Percentiles rank a stretch among this genome's conserved stretches.
phyloP scores from a whole-genome alignment of 2,329 filamentous ascomycete species.

The Xylariaceae sp. region DNA sequence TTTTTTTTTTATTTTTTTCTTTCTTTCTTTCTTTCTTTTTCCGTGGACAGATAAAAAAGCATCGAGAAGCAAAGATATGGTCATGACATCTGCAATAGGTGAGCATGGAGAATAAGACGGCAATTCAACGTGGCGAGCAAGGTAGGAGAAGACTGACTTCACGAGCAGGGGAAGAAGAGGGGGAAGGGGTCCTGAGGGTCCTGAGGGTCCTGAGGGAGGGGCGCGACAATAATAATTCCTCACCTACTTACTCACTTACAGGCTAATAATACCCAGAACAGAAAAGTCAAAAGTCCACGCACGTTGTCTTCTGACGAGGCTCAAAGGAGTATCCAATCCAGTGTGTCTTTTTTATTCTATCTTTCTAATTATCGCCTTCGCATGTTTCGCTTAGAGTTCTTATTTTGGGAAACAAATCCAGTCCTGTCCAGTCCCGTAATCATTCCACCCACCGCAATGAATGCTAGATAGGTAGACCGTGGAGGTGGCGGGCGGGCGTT shows the following conservation, averaged over 20 bases:
- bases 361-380: neutral
- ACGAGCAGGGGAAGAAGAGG: too few species aligned
- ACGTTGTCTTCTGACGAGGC: conserved; percentile 11
- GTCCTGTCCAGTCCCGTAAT: too few species aligned
- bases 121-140: neutral
- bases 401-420: conserved; percentile 11
- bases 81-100: neutral
- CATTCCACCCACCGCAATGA: neutral
- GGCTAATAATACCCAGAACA: neutral
- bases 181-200: too few species aligned
- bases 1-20: too few species aligned
- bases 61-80: neutral
- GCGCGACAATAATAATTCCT: conserved; percentile 5
- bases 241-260: too few species aligned
- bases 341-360: conserved; percentile 1
- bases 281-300: conserved; percentile 6
- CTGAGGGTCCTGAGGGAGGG: too few species aligned
- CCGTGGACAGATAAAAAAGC: too few species aligned
- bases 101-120: neutral
- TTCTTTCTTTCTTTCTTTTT: too few species aligned
- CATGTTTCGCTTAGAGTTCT: conserved; percentile 7
- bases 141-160: neutral
- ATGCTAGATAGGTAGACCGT: conserved; percentile 3
- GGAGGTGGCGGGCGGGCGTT: conserved; percentile 9
- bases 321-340: neutral